phyloP scores from a whole-genome alignment of 2,329 filamentous ascomycete genomes.

The Epichloe sp. region DNA sequence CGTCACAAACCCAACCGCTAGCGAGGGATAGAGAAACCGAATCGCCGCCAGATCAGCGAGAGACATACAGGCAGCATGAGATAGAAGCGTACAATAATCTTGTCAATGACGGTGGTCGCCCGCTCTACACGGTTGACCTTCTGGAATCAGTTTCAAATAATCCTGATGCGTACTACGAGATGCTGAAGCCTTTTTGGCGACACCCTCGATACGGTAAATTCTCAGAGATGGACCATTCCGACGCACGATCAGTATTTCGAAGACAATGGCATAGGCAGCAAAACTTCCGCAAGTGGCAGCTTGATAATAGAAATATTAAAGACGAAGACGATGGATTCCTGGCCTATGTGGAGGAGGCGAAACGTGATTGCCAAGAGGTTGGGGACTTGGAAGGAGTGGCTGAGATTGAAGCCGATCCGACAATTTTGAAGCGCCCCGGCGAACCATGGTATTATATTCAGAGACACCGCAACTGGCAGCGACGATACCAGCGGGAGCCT shows the following conservation, averaged over 20 bases:
- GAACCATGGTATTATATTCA: slow-evolving; percentile 3
- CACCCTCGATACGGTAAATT: background rate
- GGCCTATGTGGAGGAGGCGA: slow-evolving; percentile 4
- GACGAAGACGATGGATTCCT: slow-evolving; percentile 10
- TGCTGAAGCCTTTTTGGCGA: slow-evolving; percentile 15
- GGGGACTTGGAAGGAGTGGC: background rate
- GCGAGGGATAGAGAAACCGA: background rate
- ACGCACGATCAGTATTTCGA: slow-evolving; percentile 10
- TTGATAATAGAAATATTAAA: slow-evolving; percentile 11
- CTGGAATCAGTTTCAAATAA: slow-evolving; percentile 13
- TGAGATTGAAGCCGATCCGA: slow-evolving; percentile 7
- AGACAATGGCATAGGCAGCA: slow-evolving; percentile 16
- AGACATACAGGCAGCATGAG: slow-evolving; percentile 6
- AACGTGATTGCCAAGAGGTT: background rate
- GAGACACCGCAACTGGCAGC: slow-evolving; percentile 5
- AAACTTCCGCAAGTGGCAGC: slow-evolving; percentile 19
- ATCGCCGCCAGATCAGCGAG: background rate
- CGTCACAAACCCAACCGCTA: background rate
- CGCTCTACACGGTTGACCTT: slow-evolving; percentile 15
- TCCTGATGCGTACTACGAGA: slow-evolving; percentile 12
- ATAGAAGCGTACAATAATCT: slow-evolving; percentile 15
- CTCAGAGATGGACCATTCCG: background rate
- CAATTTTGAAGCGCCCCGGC: slow-evolving; percentile 1
- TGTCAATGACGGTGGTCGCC: slow-evolving; percentile 18
- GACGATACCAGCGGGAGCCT: slow-evolving; percentile 5